Evolutionary conservation across 2,329 filamentous ascomycete genomes (phyloP).

Genomic region (Cladorrhinum sp.): DNA sequence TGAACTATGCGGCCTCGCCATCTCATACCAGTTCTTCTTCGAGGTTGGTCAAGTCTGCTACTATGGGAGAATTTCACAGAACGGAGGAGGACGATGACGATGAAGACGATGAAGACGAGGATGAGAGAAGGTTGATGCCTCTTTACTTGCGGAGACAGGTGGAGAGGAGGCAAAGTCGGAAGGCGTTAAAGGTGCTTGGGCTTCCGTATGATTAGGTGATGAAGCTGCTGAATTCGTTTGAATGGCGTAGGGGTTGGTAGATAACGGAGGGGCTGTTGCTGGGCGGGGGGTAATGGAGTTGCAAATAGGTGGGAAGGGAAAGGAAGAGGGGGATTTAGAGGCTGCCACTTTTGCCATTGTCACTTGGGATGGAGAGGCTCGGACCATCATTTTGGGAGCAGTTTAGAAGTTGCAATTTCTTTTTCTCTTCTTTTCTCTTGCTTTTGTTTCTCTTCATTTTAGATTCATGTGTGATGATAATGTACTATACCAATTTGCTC

Average conservation of each 20-base stretch:
- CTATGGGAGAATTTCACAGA: neutral
- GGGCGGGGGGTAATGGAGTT: too few species aligned
- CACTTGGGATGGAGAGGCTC: too few species aligned
- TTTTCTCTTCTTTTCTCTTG: neutral
- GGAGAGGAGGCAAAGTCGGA: slow-evolving; percentile 23
- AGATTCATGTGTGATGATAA: neutral
- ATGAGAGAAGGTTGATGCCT: slow-evolving; percentile 30
- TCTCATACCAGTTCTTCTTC: neutral
- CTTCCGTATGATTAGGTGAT: slow-evolving; percentile 1
- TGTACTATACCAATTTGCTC: neutral
- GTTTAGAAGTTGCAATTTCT: neutral
- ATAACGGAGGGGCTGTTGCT: too few species aligned
- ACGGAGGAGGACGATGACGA: slow-evolving; percentile 17
- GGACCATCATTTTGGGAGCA: neutral
- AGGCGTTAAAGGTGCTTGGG: slow-evolving; percentile 39
- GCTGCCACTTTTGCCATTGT: too few species aligned
- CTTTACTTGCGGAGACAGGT: slow-evolving; percentile 23
- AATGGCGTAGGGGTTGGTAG: too few species aligned
- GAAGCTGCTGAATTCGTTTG: neutral
- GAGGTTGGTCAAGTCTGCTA: neutral
- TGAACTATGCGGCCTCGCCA: slow-evolving; percentile 4
- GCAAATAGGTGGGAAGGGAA: too few species aligned
- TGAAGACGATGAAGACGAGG: slow-evolving; percentile 22
- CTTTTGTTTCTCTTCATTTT: neutral
- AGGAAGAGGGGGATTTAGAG: too few species aligned